phyloP scores from a whole-genome alignment of 1,284 basidiomycete genomes.

The Apiotrichum veenhuisii region DNA sequence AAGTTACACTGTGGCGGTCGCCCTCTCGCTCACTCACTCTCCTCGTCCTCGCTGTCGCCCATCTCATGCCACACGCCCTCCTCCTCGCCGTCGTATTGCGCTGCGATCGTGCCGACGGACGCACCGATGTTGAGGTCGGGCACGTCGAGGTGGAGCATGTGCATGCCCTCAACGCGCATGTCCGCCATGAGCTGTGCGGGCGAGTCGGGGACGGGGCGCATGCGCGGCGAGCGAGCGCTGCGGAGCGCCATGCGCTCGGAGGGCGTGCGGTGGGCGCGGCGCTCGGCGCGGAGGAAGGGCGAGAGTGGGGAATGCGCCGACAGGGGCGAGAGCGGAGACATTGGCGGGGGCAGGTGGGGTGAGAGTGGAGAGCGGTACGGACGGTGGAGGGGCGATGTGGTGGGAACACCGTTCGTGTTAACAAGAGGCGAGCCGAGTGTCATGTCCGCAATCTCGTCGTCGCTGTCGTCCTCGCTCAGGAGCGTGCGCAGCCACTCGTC shows the following conservation, averaged over 20 bases:
- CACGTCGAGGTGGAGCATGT: conserved; percentile 18
- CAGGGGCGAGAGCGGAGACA: neutral
- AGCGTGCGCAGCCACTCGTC: conserved; percentile 42
- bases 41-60: conserved; percentile 7
- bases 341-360: neutral
- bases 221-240: conserved; percentile 22
- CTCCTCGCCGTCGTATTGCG: conserved; percentile 26
- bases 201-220: conserved; percentile 25
- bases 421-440: conserved; percentile 2
- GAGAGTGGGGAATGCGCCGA: conserved; percentile 5
- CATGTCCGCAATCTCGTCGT: conserved; percentile 5
- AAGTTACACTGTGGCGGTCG: too few species aligned
- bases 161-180: conserved; percentile 27
- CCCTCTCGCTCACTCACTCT: neutral
- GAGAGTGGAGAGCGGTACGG: neutral
- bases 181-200: conserved; percentile 32
- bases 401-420: neutral
- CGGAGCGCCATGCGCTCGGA: conserved; percentile 11
- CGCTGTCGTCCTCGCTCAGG: conserved; percentile 8
- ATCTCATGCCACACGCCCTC: conserved; percentile 24
- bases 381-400: neutral
- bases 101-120: conserved; percentile 19
- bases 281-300: conserved; percentile 2
- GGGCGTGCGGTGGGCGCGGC: neutral
- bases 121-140: conserved; percentile 23